These are phyloP conservation scores for Coniochaeta sp. DNA, from an alignment of 2,329 filamentous ascomycete genomes.

Conservation along the genomic window DNA sequence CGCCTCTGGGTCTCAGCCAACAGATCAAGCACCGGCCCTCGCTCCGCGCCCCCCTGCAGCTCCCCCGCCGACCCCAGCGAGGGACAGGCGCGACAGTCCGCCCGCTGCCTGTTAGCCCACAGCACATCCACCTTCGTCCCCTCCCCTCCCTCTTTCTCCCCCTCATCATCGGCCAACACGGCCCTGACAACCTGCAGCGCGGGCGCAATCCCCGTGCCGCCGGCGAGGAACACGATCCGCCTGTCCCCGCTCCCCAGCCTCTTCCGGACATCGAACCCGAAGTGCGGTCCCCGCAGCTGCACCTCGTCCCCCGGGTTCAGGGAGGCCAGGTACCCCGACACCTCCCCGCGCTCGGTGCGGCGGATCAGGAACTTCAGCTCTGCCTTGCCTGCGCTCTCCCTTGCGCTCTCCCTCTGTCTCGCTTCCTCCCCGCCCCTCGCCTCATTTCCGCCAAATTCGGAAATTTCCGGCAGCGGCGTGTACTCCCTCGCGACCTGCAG, in stretches of 20 bases:
- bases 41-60: slow-evolving; percentile 13
- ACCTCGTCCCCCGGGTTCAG: slow-evolving; percentile 57
- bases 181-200: slow-evolving; percentile 73
- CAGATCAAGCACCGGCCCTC: slow-evolving; percentile 50
- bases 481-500: slow-evolving; percentile 88
- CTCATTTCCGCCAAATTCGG: not conserved
- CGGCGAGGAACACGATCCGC: slow-evolving; percentile 72
- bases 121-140: slow-evolving; percentile 59
- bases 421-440: slow-evolving; percentile 10
- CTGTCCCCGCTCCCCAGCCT: slow-evolving; percentile 20
- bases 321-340: slow-evolving; percentile 71
- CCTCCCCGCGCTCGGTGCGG: slow-evolving; percentile 72
- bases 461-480: slow-evolving; percentile 61
- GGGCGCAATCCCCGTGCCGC: slow-evolving; percentile 86
- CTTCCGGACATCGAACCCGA: slow-evolving; percentile 50
- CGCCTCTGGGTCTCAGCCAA: slow-evolving; percentile 53
- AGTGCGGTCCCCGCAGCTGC: slow-evolving; percentile 71
- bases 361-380: slow-evolving; percentile 70
- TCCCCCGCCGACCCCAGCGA: not conserved
- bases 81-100: not conserved
- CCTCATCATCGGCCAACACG: slow-evolving; percentile 36
- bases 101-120: slow-evolving; percentile 68
- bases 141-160: not conserved
- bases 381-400: no score
- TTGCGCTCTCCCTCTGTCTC: not conserved